phyloP scores from a whole-genome alignment of 306 rosid genomes.

The Pyrus pyrifolia region DNA sequence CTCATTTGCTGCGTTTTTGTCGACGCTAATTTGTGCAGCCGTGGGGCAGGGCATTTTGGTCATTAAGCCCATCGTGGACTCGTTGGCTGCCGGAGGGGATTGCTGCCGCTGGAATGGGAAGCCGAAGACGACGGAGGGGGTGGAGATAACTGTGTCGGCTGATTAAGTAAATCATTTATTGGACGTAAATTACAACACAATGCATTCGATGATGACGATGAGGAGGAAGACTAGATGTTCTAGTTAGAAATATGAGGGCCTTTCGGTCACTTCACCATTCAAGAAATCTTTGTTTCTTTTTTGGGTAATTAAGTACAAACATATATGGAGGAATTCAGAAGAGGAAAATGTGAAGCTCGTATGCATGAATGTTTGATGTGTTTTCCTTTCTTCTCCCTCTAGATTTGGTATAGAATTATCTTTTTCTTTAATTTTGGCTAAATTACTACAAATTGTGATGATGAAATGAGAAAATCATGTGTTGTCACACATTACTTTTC shows the following conservation, averaged over 20 bases:
- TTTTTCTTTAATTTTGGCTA: not conserved
- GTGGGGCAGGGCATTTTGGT: conserved; percentile 75
- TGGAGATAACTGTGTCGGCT: not conserved
- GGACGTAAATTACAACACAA: not conserved
- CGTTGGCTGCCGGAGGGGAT: conserved; percentile 49
- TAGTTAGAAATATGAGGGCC: not conserved
- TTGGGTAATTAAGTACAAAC: not conserved
- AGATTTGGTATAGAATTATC: not conserved
- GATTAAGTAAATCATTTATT: not conserved
- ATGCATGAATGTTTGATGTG: not conserved
- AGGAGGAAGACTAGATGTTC: not conserved
- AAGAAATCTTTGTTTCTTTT: not conserved
- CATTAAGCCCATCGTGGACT: conserved; percentile 65
- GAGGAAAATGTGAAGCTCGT: not conserved
- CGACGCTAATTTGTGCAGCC: conserved; percentile 39
- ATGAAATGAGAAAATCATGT: not conserved
- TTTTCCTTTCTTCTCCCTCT: not conserved
- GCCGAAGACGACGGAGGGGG: not conserved
- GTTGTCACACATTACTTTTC: not conserved
- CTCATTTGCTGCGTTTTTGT: conserved; percentile 40
- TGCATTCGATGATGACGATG: not conserved
- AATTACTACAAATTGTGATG: not conserved
- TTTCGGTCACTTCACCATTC: conserved; percentile 6
- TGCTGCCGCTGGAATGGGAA: conserved; percentile 11
- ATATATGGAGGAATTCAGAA: not conserved